Base-by-base conservation (phyloP, 2,329 filamentous ascomycete genomes). In the Hyphodiscus sp. region DNA sequence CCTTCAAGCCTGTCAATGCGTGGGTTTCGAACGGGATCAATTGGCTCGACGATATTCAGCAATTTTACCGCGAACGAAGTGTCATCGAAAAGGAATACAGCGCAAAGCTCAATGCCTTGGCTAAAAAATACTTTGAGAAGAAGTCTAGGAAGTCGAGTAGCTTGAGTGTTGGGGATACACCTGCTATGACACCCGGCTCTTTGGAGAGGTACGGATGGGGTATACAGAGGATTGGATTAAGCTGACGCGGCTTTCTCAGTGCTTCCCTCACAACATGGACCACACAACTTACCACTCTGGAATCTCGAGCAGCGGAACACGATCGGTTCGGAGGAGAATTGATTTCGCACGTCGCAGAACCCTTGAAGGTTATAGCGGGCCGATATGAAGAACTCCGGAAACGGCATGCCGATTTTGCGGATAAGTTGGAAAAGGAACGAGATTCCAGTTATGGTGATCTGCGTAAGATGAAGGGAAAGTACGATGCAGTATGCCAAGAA, bases 241-340 rank as follows among this genome's bases (percentile, higher is more conserved):
- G 55, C 62, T 64, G 47, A 60, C 51, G 50, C 33, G 11, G 33
- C 11, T 38, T 69, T 58, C 58, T 29, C 62, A 88, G 91, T 69
- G 94, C 94, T 50, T 97, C 92, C 20, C 81, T 99, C 68, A 97
- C 92, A 23, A 99, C 92, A 50, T 99, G 94, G 94, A 87, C 89
- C 13, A 94, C 91, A 3, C 94, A 97, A 71, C 80, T 99, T 51
- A 91, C 83, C 29, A 95, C 91, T 0, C 79, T 97, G 61, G 95
- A 99, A 72, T 82, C 85, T 44, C 83, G 91, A 63, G 94, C 94
- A 42, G 80, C 83, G 58, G 92, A 97, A 71, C 91, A 96, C 71
- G 92, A 96, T 62, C 82, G 83, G 61, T 95, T 88, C 68, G 87
- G 85, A 41, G 85, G 81, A 56, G 87, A 92, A 54, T 77, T 99